Evolutionary conservation across 2,329 filamentous ascomycete species (phyloP).

Genomic region (Colletotrichum nymphaeae): DNA sequence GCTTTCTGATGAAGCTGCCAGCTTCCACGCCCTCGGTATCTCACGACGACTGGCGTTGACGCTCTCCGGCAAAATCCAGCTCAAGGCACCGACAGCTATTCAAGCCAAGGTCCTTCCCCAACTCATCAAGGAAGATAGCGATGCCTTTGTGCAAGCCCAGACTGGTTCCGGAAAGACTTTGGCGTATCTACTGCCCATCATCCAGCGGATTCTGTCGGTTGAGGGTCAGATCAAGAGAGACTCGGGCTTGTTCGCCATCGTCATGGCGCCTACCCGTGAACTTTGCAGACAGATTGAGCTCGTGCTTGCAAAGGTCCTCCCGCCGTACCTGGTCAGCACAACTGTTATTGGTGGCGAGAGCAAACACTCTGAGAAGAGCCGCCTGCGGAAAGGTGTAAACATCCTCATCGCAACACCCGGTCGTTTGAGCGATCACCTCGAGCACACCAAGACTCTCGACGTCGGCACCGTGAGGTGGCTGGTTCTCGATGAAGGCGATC

Average conservation of each 20-base stretch:
- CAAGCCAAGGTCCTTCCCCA: constrained; percentile 88
- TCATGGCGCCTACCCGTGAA: constrained; percentile 94
- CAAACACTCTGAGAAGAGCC: constrained; percentile 88
- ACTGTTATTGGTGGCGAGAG: constrained; percentile 80
- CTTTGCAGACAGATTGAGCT: constrained; percentile 92
- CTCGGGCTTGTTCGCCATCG: constrained; percentile 91
- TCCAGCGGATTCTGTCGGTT: constrained; percentile 86
- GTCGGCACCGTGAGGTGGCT: constrained; percentile 93
- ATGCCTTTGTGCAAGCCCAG: constrained; percentile 96
- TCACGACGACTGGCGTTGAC: constrained; percentile 85
- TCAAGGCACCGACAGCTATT: constrained; percentile 94
- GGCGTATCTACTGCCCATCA: constrained; percentile 92
- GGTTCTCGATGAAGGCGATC: constrained; percentile 94
- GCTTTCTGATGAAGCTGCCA: constrained; percentile 83
- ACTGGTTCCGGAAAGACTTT: constrained; percentile 98
- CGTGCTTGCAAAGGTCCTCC: constrained; percentile 86
- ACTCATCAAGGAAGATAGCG: constrained; percentile 81
- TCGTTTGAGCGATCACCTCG: constrained; percentile 88
- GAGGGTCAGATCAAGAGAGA: constrained; percentile 80
- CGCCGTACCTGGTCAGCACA: constrained; percentile 93
- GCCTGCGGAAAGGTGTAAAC: constrained; percentile 92
- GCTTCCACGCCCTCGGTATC: constrained; percentile 87
- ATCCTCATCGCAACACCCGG: constrained; percentile 96
- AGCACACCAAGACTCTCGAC: constrained; percentile 90
- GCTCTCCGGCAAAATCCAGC: constrained; percentile 83